A percentile compares a stretch with the other conserved stretches of the same genome.
phyloP scores from a whole-genome alignment of 73 alveolate species.

The Paraurostyla sp. region DNA sequence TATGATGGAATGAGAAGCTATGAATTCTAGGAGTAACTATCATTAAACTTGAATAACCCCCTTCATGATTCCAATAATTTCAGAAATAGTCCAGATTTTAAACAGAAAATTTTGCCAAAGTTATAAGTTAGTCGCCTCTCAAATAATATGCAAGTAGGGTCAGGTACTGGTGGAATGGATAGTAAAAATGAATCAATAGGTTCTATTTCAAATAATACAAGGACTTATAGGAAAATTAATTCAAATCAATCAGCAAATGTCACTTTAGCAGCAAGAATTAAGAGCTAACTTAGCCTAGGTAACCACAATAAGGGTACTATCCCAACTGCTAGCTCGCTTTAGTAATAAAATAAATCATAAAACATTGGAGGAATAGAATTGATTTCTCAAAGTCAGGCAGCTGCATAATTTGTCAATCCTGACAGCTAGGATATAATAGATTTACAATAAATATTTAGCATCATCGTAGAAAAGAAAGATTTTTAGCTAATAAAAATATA shows the following conservation, averaged over 20 bases:
- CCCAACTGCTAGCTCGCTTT: not conserved
- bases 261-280: constrained; percentile 17
- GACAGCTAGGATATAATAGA: constrained; percentile 26
- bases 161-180: constrained; percentile 41
- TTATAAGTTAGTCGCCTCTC: not conserved
- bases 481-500: not conserved
- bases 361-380: not conserved
- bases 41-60: not conserved
- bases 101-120: not conserved
- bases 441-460: constrained; percentile 2
- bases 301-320: not conserved
- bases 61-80: not conserved
- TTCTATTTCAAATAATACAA: not conserved
- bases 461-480: constrained; percentile 2
- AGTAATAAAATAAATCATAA: not conserved
- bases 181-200: constrained; percentile 13
- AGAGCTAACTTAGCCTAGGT: not conserved
- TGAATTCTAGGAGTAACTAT: constrained; percentile 8
- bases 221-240: too few species aligned
- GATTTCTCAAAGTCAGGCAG: not conserved
- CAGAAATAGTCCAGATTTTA: constrained; percentile 2
- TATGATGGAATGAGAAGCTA: constrained; percentile 30
- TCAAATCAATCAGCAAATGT: too few species aligned
- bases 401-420: not conserved
- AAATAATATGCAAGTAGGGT: not conserved